Base-by-base conservation (phyloP, 805 yeast species). In the Torulaspora delbrueckii region DNA sequence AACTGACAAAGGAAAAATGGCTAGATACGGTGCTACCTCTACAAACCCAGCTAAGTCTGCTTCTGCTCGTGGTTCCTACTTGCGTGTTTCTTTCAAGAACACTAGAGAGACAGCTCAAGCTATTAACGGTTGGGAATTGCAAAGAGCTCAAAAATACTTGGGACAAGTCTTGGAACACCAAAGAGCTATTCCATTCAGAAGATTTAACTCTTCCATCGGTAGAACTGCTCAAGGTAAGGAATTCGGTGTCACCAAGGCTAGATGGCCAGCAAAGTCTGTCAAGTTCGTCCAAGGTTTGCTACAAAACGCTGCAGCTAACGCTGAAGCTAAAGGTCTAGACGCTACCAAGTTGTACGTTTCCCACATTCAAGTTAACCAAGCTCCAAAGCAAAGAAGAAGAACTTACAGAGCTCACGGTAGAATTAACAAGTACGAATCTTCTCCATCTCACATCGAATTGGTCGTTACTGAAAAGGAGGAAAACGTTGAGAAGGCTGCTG, bases 381-480 rank as follows among this genome's bases (percentile, higher is more conserved):
- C 99, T 69, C 99, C 99, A 79, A 89, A 89, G 80, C 95, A 88
- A 81, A 93, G 98, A 84, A 91, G 99, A 82, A 89, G 99, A 81
- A 93, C 99, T 71, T 93, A 80, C 96, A 90, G 99, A 85, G 99
- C 99, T 69, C 98, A 91, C 85, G 99, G 99, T 86, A 93, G 99
- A 85, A 87, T 89, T 74, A 93, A 91, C 79, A 96, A 96, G 69
- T 93, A 89, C 93, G 95, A 89, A 81, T 87, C 98, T 54, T 80
- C 90, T 68, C 99, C 99, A 73, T 90, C 95, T 69, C 99, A 93
- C 86, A 91, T 93, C 74, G 99, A 93, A 82, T 80, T 93, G 71
- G 83, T 88, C 71, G 79, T 93, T 67, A 85, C 96, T 69, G 99
- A 93, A 83, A 86, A 82, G 76, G 93, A 79, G 64, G 98, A 90